Percentiles rank a stretch among this genome's conserved stretches.
These are phyloP conservation scores for Colletotrichum acutatum DNA, from an alignment of 2,329 filamentous ascomycete genomes.

Conservation along the genomic window DNA sequence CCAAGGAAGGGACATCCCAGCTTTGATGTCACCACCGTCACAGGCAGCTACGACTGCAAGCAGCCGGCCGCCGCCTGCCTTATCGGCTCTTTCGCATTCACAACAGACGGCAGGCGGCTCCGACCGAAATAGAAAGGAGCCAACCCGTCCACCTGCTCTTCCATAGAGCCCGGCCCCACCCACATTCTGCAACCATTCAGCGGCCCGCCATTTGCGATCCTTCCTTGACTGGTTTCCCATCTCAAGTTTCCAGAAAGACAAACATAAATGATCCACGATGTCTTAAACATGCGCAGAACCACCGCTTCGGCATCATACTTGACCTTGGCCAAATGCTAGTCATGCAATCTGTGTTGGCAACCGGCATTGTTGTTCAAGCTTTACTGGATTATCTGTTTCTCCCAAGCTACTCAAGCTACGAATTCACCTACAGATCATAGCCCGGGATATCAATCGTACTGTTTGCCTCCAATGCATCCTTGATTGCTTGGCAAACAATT, in stretches of 20 bases:
- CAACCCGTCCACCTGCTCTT: neutral
- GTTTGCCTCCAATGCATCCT: constrained; percentile 51
- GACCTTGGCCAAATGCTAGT: too few relatives aligned
- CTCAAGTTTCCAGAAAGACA: neutral
- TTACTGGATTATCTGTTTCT: neutral
- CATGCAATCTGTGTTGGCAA: too few relatives aligned
- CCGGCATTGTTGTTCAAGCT: neutral
- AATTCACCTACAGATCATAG: constrained; percentile 9
- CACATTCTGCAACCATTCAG: neutral
- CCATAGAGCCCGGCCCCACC: neutral
- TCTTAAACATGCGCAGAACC: neutral
- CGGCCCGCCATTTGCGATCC: neutral
- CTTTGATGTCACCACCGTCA: constrained; percentile 17
- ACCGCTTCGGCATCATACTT: too few relatives aligned
- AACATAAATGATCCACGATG: neutral
- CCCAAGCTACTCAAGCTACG: neutral
- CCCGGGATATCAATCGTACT: constrained; percentile 39
- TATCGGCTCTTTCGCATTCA: neutral
- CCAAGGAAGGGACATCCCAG: constrained; percentile 26
- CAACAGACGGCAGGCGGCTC: neutral
- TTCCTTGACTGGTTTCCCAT: too few relatives aligned
- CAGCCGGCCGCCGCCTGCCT: neutral
- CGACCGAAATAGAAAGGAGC: neutral
- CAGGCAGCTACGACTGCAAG: neutral
- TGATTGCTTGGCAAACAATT: constrained; percentile 63